Percentiles rank a stretch among this genome's conserved stretches.
Conservation (phyloP, 495 filamentous ascomycete species). For the Viridothelium virens region DNA sequence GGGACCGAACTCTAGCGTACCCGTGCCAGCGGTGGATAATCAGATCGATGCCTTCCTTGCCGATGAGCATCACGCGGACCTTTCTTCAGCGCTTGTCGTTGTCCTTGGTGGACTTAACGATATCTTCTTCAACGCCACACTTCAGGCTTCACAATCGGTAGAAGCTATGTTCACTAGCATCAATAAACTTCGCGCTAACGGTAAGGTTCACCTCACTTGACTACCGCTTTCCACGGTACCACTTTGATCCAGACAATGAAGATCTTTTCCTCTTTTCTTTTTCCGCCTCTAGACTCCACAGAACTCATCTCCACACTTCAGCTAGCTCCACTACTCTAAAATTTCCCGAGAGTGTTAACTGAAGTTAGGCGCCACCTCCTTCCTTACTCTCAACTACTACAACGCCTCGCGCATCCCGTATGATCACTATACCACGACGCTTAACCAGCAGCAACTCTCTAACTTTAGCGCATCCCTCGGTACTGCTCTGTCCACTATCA, state of each 20-base stretch:
- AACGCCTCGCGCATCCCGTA: conserved; percentile 1
- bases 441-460: not conserved
- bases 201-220: not conserved
- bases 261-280: not conserved
- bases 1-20: not conserved
- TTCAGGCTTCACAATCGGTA: conserved; percentile 1
- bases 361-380: not conserved
- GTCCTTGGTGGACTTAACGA: not conserved
- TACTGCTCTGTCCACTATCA: not conserved
- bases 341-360: too few species aligned
- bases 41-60: conserved; percentile 4
- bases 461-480: conserved; percentile 1
- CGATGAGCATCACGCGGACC: not conserved
- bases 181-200: conserved; percentile 5
- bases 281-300: not conserved
- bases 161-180: conserved; percentile 7
- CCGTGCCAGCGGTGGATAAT: not conserved
- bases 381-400: conserved; percentile 5
- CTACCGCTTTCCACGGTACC: too few species aligned
- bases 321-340: not conserved
- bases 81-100: not conserved
- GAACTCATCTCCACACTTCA: not conserved
- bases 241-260: too few species aligned
- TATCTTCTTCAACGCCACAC: conserved; percentile 1
- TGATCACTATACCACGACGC: not conserved